Conservation (phyloP, 2,329 filamentous ascomycete genomes). For the Verticillium zaregamsianum region DNA sequence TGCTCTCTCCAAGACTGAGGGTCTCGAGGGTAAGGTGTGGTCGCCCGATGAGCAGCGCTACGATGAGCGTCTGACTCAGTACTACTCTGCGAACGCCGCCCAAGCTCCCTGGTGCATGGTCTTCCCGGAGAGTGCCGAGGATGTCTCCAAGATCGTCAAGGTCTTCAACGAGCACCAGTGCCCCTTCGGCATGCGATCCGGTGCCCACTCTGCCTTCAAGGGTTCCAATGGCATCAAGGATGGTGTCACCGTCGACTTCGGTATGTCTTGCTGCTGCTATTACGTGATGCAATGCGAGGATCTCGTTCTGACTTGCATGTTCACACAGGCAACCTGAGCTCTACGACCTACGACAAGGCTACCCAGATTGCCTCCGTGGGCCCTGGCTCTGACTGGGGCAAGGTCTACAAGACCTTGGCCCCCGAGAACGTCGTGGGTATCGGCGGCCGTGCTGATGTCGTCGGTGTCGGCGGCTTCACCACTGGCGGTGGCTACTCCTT, state of each 20-base stretch:
- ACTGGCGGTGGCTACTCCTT: slow-evolving; percentile 23
- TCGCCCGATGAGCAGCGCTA: slow-evolving; percentile 14
- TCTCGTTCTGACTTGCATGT: background rate
- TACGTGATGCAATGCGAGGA: background rate
- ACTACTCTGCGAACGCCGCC: slow-evolving; percentile 26
- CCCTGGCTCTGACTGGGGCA: slow-evolving; percentile 21
- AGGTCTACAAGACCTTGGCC: slow-evolving; percentile 17
- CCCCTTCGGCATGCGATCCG: slow-evolving; percentile 21
- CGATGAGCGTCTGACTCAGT: slow-evolving; percentile 16
- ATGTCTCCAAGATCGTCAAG: slow-evolving; percentile 15
- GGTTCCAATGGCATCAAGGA: slow-evolving; percentile 18
- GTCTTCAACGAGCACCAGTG: slow-evolving; percentile 16
- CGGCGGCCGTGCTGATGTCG: slow-evolving; percentile 17
- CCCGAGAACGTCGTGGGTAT: slow-evolving; percentile 12
- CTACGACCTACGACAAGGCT: slow-evolving; percentile 21
- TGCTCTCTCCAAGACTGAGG: slow-evolving; percentile 12
- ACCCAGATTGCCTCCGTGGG: slow-evolving; percentile 23
- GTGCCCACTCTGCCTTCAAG: slow-evolving; percentile 20
- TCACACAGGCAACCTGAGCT: slow-evolving; percentile 21
- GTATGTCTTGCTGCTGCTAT: slow-evolving; percentile 14
- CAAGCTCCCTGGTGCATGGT: slow-evolving; percentile 20
- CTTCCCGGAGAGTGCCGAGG: slow-evolving; percentile 6
- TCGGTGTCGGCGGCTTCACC: slow-evolving; percentile 18
- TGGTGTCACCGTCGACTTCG: slow-evolving; percentile 20
- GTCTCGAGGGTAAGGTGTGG: slow-evolving; percentile 19